Percentiles rank a stretch among this genome's conserved stretches.
These are phyloP conservation scores for Paramecium sexaurelia DNA, from an alignment of 73 alveolate genomes.

Conservation along the genomic window DNA sequence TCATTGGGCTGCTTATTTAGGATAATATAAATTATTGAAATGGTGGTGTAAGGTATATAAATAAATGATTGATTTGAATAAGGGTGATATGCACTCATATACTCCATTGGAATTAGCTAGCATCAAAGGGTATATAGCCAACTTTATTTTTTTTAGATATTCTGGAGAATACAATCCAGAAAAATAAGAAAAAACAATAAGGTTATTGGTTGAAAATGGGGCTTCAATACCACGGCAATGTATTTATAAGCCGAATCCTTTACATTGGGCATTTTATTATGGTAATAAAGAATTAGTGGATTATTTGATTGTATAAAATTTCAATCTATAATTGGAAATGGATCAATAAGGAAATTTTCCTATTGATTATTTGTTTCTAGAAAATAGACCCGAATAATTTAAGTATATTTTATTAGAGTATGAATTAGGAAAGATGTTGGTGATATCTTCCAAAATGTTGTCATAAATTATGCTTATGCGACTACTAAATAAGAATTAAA, in stretches of 20 bases:
- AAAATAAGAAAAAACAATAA: not conserved
- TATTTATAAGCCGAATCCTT: not conserved
- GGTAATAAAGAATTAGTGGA: constrained; percentile 26
- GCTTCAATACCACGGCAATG: not conserved
- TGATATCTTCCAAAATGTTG: not conserved
- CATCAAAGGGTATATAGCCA: not conserved
- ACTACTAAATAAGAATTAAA: not conserved
- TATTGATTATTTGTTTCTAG: constrained; percentile 29
- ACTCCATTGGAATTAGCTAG: constrained; percentile 32
- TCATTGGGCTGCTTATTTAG: constrained; percentile 56
- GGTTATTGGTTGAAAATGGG: not conserved
- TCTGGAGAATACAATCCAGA: constrained; percentile 11
- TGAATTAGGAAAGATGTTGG: not conserved
- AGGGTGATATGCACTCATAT: constrained; percentile 35
- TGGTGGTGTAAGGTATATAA: constrained; percentile 24
- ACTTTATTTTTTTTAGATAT: not conserved
- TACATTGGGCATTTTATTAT: constrained; percentile 50
- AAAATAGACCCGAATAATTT: not conserved
- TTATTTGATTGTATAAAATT: not conserved
- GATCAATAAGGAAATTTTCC: constrained; percentile 5
- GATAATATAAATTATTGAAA: constrained; percentile 3
- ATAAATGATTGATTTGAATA: not conserved
- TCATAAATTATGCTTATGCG: not conserved
- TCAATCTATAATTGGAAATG: not conserved
- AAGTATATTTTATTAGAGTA: not conserved